These are phyloP conservation scores for Metarhizium robertsii DNA, from an alignment of 2,329 filamentous ascomycete genomes.

Conservation along the genomic window DNA sequence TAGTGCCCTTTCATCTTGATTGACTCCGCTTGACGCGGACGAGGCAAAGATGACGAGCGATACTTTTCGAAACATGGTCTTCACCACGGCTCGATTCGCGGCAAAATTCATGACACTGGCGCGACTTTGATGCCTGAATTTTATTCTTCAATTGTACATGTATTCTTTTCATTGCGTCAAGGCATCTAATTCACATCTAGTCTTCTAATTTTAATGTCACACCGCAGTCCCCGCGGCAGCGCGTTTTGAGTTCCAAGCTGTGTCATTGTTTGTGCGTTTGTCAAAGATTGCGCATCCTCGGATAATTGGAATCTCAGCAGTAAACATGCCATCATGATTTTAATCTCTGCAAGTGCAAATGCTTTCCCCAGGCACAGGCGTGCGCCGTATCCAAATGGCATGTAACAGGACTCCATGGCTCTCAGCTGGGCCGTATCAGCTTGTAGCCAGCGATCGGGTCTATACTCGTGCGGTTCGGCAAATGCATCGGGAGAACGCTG, in stretches of 20 bases:
- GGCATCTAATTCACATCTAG: neutral
- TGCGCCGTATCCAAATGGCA: neutral
- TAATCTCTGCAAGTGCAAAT: neutral
- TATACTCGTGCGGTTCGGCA: neutral
- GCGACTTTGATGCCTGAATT: no score
- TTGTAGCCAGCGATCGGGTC: neutral
- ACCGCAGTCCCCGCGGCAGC: neutral
- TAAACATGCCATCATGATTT: neutral
- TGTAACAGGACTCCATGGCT: neutral
- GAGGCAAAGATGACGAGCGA: no score
- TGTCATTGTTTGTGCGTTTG: neutral
- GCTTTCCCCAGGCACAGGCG: neutral
- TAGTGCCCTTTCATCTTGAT: no score
- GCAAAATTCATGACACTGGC: no score
- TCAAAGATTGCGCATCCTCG: neutral
- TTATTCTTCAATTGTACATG: no score
- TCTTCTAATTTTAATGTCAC: neutral
- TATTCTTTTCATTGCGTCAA: neutral
- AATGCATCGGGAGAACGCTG: neutral
- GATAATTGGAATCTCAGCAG: neutral
- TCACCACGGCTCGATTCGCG: no score
- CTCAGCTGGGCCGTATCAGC: neutral
- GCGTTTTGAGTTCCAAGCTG: neutral
- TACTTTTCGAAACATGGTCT: no score
- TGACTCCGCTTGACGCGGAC: no score